Evolutionary conservation across 495 filamentous ascomycete genomes (phyloP).

Genomic region (Xylaria curta): DNA sequence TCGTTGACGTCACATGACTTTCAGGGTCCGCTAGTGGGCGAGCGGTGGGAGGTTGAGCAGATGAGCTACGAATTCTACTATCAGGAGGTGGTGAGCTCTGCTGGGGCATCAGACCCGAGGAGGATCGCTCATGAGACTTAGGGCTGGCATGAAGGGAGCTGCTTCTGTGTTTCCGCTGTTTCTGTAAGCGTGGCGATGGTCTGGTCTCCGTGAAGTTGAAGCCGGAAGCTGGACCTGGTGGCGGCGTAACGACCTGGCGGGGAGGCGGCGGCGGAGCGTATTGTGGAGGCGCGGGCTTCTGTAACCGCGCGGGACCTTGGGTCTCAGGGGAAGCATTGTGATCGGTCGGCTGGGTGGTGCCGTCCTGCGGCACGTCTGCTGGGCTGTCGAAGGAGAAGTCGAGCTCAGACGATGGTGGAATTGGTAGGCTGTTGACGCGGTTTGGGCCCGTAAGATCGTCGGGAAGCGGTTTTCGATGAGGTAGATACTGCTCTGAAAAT

Average conservation of each 20-base stretch:
- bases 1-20: constrained; percentile 36
- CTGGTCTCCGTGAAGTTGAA: constrained; percentile 36
- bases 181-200: constrained; percentile 35
- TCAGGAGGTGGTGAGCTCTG: constrained; percentile 38
- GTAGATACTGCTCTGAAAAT: constrained; percentile 29
- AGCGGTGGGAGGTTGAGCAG: constrained; percentile 43
- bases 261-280: constrained; percentile 22
- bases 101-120: constrained; percentile 28
- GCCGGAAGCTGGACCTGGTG: constrained; percentile 31
- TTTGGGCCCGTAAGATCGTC: constrained; percentile 25
- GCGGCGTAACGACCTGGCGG: constrained; percentile 26
- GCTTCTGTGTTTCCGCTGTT: constrained; percentile 37
- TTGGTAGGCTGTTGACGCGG: constrained; percentile 33
- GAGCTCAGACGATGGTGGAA: constrained; percentile 20
- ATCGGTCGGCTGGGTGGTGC: constrained; percentile 20
- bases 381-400: neutral
- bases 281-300: constrained; percentile 32
- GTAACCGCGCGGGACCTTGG: constrained; percentile 27
- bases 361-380: constrained; percentile 7
- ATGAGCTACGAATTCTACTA: constrained; percentile 46
- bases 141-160: constrained; percentile 34
- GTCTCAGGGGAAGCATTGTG: neutral
- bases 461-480: constrained; percentile 38
- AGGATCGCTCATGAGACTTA: constrained; percentile 24
- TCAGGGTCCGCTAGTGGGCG: constrained; percentile 34